Base-by-base conservation (phyloP, 768 basidiomycete genomes). In the Calocybe gangraenosa region DNA sequence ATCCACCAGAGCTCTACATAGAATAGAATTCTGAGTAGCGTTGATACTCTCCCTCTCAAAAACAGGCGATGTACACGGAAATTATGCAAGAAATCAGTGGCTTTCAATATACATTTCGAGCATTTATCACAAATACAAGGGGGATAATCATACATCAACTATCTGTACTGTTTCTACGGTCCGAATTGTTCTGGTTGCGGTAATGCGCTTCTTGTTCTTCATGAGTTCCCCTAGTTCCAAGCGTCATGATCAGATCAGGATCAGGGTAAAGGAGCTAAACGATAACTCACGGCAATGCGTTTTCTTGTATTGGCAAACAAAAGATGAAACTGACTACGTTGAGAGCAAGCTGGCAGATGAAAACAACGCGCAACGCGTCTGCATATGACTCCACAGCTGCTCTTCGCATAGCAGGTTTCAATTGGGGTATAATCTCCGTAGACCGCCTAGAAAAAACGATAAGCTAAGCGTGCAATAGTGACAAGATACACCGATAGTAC, bases 311-410 rank as follows among this genome's bases (percentile, higher is more conserved):
- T 6, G 86, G 84, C 52, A 90, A 56, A 59, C 79, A 82, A 35
- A 77, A 73, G 48, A 92, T 65, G 59, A 91, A 77, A 32, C 76
- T 74, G 47, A 88, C 58, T 58, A 88, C 52, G 51, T 82, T 84
- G 52, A 85, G 67, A 22, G 74, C 82, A 42, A 75, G 71, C 58
- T 92, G 90, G 57, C 81, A 83, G 47, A 90, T 80, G 70, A 93
- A 94, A 48, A 91, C 88, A 52, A 80, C 80, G 58, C 78, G 82
- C 57, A 93, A 70, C 47, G 91, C 87, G 58, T 81, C 78, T 37
- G 81, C 81, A 65, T 92, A 94, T 1, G 87, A 87, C 50, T 79
- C 74, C 44, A 87, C 71, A 7, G 89, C 92, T 40, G 79, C 80
- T 50, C 73, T 63, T 54, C 68, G 75, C 42, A 79, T 57, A 32